Evolutionary conservation across 148 eudicot species (phyloP), one percentile per base, ranked within the genome.

Genomic region (Talinum fruticosum): DNA sequence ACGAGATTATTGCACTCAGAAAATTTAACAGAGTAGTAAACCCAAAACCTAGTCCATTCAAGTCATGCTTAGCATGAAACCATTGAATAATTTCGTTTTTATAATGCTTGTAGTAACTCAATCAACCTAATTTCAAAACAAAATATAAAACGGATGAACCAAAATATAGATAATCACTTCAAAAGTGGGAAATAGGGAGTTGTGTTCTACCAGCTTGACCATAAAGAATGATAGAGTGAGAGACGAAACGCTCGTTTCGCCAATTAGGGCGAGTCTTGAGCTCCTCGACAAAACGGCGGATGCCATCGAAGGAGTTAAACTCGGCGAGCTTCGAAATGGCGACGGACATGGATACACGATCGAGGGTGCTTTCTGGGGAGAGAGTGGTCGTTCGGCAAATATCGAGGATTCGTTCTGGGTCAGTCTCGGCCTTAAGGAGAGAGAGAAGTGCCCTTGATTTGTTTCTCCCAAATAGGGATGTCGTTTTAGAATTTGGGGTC

Each of bases 361-460:
- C 97, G 76, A 91, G 90, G 41, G 82, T 90, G 14, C 84, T 79
- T 1, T 83, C 85, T 21, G 97, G 97, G 8, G 93, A 86, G 1
- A 95, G 86, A 2, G 94, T 76, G 24, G 97, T 90, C 62, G 94
- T 92, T 19, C 88, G 83, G 73, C 90, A 93, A 80, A 96, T 91
- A 6, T 90, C 86, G 79, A 93, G 75, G 73, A 96, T 91, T 59
- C 86, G 85, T 41, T 87, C 86, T 0, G 99, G 99, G 87, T 93
- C 89, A 6, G 76, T 82, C 67, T 96, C 97, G 32, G 84, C 33
- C 65, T 83, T 88, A 78, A 96, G 79, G 71, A 93, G 91, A 4
- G 87, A 47, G 30, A 93, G 85, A 1, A 94, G 93, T 41, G 90
- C 85, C 26, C 91, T 83, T 0, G 97, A 76, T 76, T 91, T 90